phyloP scores from a whole-genome alignment of 2,329 filamentous ascomycete genomes.

The Xylariales sp. region DNA sequence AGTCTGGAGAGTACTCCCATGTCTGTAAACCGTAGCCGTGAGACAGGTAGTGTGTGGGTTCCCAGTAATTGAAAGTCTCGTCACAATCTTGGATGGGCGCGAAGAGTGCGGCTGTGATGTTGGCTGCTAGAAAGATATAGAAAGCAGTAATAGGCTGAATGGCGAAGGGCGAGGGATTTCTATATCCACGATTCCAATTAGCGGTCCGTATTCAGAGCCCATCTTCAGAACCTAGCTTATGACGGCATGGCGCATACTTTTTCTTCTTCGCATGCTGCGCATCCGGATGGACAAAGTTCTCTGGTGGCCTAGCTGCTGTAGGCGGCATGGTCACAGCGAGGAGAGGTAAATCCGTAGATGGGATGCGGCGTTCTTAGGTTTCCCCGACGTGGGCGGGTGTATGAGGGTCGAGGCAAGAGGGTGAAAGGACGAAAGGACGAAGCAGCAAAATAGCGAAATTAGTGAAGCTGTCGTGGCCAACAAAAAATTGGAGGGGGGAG shows the following conservation, averaged over 20 bases:
- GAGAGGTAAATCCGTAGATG: not conserved
- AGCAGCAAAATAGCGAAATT: not conserved
- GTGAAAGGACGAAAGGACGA: not conserved
- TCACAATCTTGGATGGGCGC: slow-evolving; percentile 98
- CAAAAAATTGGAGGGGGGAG: slow-evolving; percentile 24
- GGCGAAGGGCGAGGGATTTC: slow-evolving; percentile 66
- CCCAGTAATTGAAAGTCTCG: slow-evolving; percentile 99
- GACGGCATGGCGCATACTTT: slow-evolving; percentile 45
- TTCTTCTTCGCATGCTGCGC: slow-evolving; percentile 51
- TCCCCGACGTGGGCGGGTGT: not conserved
- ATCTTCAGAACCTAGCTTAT: not conserved
- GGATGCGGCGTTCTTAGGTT: not conserved
- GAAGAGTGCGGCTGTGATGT: slow-evolving; percentile 80
- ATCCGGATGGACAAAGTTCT: slow-evolving; percentile 46
- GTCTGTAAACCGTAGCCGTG: slow-evolving; percentile 96
- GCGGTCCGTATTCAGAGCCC: not conserved
- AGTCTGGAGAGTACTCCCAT: slow-evolving; percentile 98
- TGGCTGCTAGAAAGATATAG: slow-evolving; percentile 80
- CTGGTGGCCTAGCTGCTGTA: slow-evolving; percentile 31
- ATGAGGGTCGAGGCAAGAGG: slow-evolving; percentile 4
- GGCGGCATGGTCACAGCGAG: slow-evolving; percentile 41
- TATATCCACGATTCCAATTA: slow-evolving; percentile 42
- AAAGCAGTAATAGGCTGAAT: slow-evolving; percentile 81
- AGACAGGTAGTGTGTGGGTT: slow-evolving; percentile 91
- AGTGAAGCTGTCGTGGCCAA: slow-evolving; percentile 25